Percentiles rank a stretch among this genome's conserved stretches.
Evolutionary conservation across 75 land plant species (phyloP).

Genomic region (Azolla pinnata): DNA sequence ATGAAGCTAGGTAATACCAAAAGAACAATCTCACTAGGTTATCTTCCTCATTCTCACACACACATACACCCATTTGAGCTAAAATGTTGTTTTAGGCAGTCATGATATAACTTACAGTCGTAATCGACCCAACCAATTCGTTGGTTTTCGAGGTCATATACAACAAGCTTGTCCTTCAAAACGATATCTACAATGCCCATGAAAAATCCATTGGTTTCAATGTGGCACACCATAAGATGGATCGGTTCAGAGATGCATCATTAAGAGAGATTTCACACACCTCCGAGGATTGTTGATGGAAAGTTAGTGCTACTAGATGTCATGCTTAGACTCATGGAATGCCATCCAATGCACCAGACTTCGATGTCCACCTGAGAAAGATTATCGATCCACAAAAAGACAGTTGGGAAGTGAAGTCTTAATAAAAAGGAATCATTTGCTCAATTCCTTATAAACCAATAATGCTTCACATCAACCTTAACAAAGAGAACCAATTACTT

Average conservation of each 20-base stretch:
- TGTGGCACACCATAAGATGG: too few species aligned
- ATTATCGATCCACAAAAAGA: not conserved
- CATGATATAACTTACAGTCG: constrained; percentile 84
- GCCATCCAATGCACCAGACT: constrained; percentile 14
- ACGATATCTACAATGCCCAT: constrained; percentile 52
- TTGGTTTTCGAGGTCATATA: constrained; percentile 64
- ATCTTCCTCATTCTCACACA: too few species aligned
- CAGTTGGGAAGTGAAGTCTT: not conserved
- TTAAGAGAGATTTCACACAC: too few species aligned
- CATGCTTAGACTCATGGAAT: not conserved
- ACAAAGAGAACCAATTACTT: not conserved
- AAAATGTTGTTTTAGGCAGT: too few species aligned
- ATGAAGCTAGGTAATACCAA: too few species aligned
- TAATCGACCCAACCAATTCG: constrained; percentile 76
- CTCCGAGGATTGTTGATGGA: too few species aligned
- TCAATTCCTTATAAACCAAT: not conserved
- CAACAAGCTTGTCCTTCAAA: constrained; percentile 74
- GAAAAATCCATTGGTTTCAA: not conserved
- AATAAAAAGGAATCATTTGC: not conserved
- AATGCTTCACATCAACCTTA: not conserved
- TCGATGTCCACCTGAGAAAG: not conserved
- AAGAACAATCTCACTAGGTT: too few species aligned
- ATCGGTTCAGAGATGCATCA: too few species aligned
- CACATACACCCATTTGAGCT: too few species aligned
- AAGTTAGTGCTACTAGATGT: not conserved